Base-by-base conservation (phyloP, 139 green algal genomes). In the Tetratostichococcus sp. region DNA sequence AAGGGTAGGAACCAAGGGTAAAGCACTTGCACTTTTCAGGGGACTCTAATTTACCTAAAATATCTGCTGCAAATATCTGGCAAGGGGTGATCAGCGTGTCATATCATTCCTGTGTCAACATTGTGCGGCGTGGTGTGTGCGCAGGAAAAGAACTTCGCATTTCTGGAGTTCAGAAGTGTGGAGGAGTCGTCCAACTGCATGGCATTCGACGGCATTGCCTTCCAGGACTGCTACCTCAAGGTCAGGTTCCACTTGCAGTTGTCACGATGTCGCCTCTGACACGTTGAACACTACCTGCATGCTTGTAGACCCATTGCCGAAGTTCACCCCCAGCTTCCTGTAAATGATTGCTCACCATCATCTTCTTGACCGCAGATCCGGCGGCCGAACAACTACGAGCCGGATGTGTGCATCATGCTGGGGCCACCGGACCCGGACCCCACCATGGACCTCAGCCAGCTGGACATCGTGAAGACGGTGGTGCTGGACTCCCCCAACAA, bases 131-230 rank as follows among this genome's bases (percentile, higher is more conserved):
- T n/a, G n/a, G n/a, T n/a, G n/a, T n/a, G n/a, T n/a, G n/a, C n/a
- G n/a, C 86, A 82, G 62, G 86, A 91, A 19, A 90, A 89, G 43
- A 74, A 72, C 31, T 94, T 89, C 68, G 88, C 88, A 0, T 94
- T 94, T 71, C 65, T 88, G 25, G 90, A 94, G 85, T 78, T 94
- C 34, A 80, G 89, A 26, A 87, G 58, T 5, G 86, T 94, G 35
- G 91, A 96, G 80, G 91, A 96, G 77, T 82, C 91, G 0, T 86
- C 76, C 43, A 96, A 96, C 67, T 86, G 85, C 4, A 93, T 94
- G 82, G 89, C 87, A 4, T 87, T 96, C 58, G 91, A 96, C 67
- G 91, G 91, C 30, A 80, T 92, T 21, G 79, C 76, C 8, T 92
- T 90, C 70, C 65, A 82, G 16, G 86, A 86, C 26, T 66, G 71